Base-by-base conservation (phyloP, 441 rosid genomes). In the Populus hybrid region DNA sequence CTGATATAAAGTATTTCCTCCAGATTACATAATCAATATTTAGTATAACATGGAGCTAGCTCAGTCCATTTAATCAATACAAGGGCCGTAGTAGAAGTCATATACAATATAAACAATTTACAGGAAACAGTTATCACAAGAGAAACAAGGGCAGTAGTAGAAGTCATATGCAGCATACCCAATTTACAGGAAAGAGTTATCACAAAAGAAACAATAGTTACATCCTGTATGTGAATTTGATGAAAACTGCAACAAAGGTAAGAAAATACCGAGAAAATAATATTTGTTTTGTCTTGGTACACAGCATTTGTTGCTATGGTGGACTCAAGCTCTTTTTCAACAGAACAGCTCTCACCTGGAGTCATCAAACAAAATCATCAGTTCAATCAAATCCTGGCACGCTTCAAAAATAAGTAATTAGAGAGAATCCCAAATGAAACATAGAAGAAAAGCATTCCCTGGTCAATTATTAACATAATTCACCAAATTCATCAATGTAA, bases 281-380 rank as follows among this genome's bases (percentile, higher is more conserved):
- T 89, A 84, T 96, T 96, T 73, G 95, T 96, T 91, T 96, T 96
- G 92, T 96, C 99, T 85, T 96, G 99, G 90, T 94, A 96, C 42
- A 96, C 98, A 79, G 98, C 99, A 88, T 96, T 93, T 73, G 92
- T 84, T 78, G 98, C 86, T 73, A 86, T 73, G 30, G 92, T 80
- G 72, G 94, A 81, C 77, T 87, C 88, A 7, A 94, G 87, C 82
- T 91, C 98, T 87, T 96, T 96, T 81, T 86, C 98, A 84, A 92
- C 99, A 18, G 98, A 96, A 86, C 88, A 85, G 90, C 98, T 96
- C 89, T 96, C 99, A 78, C 99, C 99, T 96, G 85, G 77, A 79
- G 86, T 77, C 76, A 81, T 74, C 68, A 81, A 23, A 79, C 74
- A 80, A 36, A 82, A 82, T 72, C 71, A 69, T 81, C 57, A 85